These are phyloP conservation scores for Trametes villosa DNA, from an alignment of 768 basidiomycete genomes.

Conservation along the genomic window DNA sequence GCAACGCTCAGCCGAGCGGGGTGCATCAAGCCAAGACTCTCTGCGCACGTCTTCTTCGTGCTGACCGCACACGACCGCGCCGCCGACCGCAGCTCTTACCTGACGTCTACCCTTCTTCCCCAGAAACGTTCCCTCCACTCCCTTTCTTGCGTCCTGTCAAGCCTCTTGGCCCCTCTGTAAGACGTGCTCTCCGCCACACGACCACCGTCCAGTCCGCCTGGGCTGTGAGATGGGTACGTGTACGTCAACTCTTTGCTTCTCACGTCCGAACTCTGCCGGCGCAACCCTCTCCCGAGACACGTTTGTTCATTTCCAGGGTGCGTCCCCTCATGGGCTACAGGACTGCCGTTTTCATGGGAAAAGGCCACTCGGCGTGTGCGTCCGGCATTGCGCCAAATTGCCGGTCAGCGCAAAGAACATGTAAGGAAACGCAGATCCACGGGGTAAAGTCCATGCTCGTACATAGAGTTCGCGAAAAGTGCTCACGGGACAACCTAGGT, in stretches of 20 bases:
- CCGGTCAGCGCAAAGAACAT: no score
- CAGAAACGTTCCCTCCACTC: no score
- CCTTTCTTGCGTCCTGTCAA: no score
- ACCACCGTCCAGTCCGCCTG: neutral
- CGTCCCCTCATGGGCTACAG: neutral
- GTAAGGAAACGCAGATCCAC: no score
- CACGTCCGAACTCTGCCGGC: neutral
- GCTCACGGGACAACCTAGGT: no score
- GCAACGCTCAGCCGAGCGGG: neutral
- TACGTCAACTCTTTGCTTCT: constrained; percentile 8
- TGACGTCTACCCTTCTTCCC: no score
- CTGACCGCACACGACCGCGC: no score
- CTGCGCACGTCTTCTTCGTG: neutral
- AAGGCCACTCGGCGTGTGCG: neutral
- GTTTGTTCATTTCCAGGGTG: neutral
- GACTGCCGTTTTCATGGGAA: neutral
- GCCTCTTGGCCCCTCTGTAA: neutral
- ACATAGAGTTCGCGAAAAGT: no score
- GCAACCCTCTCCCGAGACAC: neutral
- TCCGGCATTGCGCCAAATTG: no score
- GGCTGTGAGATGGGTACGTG: neutral
- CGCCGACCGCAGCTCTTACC: no score
- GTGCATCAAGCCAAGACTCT: neutral
- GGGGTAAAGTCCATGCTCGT: no score
- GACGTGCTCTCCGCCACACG: neutral